These are phyloP conservation scores for Rosa persica DNA, from an alignment of 306 rosid genomes.

Conservation along the genomic window DNA sequence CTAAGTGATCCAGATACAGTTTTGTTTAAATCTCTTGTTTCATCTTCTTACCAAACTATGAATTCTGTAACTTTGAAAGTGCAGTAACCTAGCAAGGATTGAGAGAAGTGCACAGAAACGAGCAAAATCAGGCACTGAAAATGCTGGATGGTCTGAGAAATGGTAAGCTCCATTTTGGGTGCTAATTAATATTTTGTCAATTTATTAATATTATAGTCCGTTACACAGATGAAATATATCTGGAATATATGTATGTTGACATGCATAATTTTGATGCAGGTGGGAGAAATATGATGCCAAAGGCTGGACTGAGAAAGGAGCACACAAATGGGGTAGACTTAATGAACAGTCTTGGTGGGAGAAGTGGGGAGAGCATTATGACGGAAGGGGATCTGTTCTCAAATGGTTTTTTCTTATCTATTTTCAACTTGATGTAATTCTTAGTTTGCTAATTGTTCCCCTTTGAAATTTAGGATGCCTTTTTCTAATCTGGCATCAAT, in stretches of 20 bases:
- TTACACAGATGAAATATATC: neutral
- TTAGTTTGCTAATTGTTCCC: conserved; percentile 6
- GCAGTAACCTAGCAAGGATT: conserved; percentile 87
- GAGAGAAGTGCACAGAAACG: conserved; percentile 98
- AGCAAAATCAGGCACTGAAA: conserved; percentile 95
- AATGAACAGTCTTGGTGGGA: conserved; percentile 99
- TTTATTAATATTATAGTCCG: neutral
- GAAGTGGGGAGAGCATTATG: conserved; percentile 99
- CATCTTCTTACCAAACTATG: conserved; percentile 18
- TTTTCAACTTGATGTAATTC: conserved; percentile 14
- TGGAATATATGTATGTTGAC: conserved; percentile 12
- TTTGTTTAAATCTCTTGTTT: neutral
- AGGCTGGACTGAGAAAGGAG: conserved; percentile 99
- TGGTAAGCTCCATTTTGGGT: conserved; percentile 56
- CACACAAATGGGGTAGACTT: conserved; percentile 93
- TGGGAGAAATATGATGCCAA: conserved; percentile 98
- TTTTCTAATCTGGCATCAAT: neutral
- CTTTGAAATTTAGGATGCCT: neutral
- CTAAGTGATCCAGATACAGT: neutral
- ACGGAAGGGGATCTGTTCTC: conserved; percentile 95
- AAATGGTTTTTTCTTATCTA: conserved; percentile 67
- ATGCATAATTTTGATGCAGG: conserved; percentile 51
- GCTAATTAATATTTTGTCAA: neutral
- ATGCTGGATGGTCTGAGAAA: conserved; percentile 98
- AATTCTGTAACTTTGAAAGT: conserved; percentile 33